phyloP scores from a whole-genome alignment of 2,329 filamentous ascomycete species.

The Colletotrichum kahawae region DNA sequence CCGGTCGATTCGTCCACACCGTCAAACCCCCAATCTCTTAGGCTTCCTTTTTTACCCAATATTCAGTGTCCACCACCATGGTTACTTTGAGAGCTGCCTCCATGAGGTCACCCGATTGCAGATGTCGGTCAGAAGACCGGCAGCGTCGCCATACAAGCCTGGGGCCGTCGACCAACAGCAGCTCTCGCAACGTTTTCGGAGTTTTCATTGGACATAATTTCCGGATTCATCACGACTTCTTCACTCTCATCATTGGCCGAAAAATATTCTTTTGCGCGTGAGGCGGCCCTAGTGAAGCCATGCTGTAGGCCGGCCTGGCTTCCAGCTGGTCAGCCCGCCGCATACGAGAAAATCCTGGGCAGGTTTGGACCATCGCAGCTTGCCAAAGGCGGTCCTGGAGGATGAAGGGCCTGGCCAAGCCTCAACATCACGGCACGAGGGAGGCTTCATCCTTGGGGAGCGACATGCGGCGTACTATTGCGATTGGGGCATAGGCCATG shows the following conservation, averaged over 20 bases:
- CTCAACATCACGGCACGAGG: neutral
- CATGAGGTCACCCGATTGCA: neutral
- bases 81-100: neutral
- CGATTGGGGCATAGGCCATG: constrained; percentile 8
- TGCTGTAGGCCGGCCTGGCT: constrained; percentile 41
- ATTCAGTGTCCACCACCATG: neutral
- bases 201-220: constrained; percentile 42
- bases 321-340: constrained; percentile 48
- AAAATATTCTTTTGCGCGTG: constrained; percentile 31
- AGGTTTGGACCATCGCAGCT: neutral
- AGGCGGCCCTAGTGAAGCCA: constrained; percentile 44
- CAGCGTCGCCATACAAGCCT: neutral
- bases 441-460: neutral
- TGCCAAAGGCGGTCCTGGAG: neutral
- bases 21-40: neutral
- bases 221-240: constrained; percentile 32
- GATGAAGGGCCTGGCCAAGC: neutral
- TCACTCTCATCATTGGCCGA: constrained; percentile 43
- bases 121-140: neutral
- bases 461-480: neutral
- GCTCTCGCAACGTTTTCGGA: constrained; percentile 22
- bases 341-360: constrained; percentile 24
- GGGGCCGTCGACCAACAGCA: constrained; percentile 34
- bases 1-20: neutral
- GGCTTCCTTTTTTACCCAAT: neutral